A percentile compares a stretch with the other conserved stretches of the same genome.
Conservation (phyloP, 352 stramenopile genomes). For the Pseudoperonospora humuli region DNA sequence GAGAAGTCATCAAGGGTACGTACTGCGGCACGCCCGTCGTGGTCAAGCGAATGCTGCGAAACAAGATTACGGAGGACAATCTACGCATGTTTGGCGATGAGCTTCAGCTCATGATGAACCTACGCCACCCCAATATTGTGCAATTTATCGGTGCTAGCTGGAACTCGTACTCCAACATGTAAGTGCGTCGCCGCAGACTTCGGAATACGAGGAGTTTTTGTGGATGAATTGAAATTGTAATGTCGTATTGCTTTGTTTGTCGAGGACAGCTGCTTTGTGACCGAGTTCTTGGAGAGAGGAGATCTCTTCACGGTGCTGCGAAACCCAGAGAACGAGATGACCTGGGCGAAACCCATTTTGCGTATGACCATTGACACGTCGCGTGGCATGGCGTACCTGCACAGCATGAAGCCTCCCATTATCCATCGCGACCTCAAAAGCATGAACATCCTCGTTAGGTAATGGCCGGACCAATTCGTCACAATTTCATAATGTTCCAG, state of each 20-base stretch:
- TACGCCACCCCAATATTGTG: conserved; percentile 84
- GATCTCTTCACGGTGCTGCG: conserved; percentile 77
- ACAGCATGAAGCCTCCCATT: conserved; percentile 96
- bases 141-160: conserved; percentile 87
- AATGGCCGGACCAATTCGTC: conserved; percentile 11
- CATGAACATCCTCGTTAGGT: conserved; percentile 87
- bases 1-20: conserved; percentile 84
- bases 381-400: conserved; percentile 95
- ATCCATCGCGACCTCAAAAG: conserved; percentile 98
- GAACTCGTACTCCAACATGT: conserved; percentile 91
- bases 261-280: conserved; percentile 74
- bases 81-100: conserved; percentile 85
- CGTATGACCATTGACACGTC: conserved; percentile 88
- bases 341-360: conserved; percentile 81
- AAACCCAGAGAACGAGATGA: conserved; percentile 72
- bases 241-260: conserved; percentile 2
- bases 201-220: background rate
- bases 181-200: conserved; percentile 14
- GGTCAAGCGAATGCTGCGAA: conserved; percentile 84
- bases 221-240: conserved; percentile 6
- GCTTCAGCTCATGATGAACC: conserved; percentile 88
- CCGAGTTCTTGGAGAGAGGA: conserved; percentile 78
- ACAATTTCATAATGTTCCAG: background rate
- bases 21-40: conserved; percentile 85
- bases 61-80: conserved; percentile 86